phyloP scores from a whole-genome alignment of 345 rosid species.

The Gossypium raimondii region DNA sequence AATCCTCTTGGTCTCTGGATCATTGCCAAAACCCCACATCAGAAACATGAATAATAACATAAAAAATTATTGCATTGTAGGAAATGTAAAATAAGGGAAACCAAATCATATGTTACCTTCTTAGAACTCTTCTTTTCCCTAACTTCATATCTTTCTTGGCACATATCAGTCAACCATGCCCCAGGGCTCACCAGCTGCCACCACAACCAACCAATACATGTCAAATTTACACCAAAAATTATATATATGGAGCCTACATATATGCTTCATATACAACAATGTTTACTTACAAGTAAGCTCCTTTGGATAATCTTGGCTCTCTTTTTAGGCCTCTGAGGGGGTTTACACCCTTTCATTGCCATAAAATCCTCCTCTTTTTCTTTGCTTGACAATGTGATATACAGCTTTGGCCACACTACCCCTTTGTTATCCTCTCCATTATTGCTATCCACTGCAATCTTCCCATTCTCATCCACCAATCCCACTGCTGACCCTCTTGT shows the following conservation, averaged over 20 bases:
- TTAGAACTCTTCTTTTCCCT: slow-evolving; percentile 70
- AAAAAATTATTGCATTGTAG: background rate
- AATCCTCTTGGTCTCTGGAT: slow-evolving; percentile 74
- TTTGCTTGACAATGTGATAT: slow-evolving; percentile 54
- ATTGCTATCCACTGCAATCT: slow-evolving; percentile 31
- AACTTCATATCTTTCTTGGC: slow-evolving; percentile 77
- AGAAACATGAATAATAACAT: too few species aligned
- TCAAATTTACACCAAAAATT: background rate
- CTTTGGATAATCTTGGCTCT: slow-evolving; percentile 66
- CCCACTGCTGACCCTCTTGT: slow-evolving; percentile 52
- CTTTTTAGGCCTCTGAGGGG: slow-evolving; percentile 72
- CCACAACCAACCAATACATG: slow-evolving; percentile 19
- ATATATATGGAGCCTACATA: too few species aligned
- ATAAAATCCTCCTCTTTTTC: slow-evolving; percentile 75
- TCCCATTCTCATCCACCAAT: slow-evolving; percentile 42
- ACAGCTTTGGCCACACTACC: slow-evolving; percentile 60
- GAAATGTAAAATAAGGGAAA: background rate
- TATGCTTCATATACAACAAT: too few species aligned
- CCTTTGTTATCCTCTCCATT: slow-evolving; percentile 42
- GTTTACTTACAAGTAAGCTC: slow-evolving; percentile 54
- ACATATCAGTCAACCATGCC: slow-evolving; percentile 77
- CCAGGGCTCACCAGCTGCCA: slow-evolving; percentile 71
- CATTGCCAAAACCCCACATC: background rate
- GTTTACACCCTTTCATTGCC: slow-evolving; percentile 82
- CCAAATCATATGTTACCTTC: slow-evolving; percentile 37